These are phyloP conservation scores for Inosperma sp. DNA, from an alignment of 768 basidiomycete species.

Conservation along the genomic window DNA sequence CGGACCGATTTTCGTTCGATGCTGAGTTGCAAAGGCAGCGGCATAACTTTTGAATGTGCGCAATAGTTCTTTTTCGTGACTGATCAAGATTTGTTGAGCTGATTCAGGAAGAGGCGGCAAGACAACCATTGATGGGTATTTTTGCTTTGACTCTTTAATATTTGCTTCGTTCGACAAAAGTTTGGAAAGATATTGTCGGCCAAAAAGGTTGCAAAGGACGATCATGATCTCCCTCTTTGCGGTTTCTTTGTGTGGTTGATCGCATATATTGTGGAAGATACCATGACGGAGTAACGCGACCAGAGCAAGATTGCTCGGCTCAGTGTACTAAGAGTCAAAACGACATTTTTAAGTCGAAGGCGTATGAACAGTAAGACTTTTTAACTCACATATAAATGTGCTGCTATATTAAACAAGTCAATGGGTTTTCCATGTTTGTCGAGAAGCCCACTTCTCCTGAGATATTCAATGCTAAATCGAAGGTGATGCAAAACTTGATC, in stretches of 20 bases:
- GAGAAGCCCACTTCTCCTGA: conserved; percentile 53
- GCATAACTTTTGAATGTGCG: neutral
- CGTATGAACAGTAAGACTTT: conserved; percentile 13
- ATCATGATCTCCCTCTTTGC: conserved; percentile 50
- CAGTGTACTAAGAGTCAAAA: conserved; percentile 51
- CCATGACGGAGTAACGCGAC: conserved; percentile 54
- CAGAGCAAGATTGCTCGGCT: conserved; percentile 67
- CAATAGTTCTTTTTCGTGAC: conserved; percentile 12
- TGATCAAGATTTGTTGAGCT: conserved; percentile 37
- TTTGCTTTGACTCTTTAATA: conserved; percentile 31
- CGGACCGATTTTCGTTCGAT: neutral
- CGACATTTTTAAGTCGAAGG: neutral
- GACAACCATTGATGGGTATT: conserved; percentile 41
- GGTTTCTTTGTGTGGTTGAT: conserved; percentile 30
- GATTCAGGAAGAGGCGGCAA: neutral
- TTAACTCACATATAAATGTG: conserved; percentile 54
- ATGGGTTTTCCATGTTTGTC: conserved; percentile 51
- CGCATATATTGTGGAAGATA: conserved; percentile 54
- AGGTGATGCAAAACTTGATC: conserved; percentile 61
- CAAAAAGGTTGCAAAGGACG: conserved; percentile 63
- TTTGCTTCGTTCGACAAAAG: conserved; percentile 38
- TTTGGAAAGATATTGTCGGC: conserved; percentile 49
- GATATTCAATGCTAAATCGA: conserved; percentile 68
- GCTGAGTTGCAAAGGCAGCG: neutral
- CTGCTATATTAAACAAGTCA: conserved; percentile 50